phyloP scores from a whole-genome alignment of 345 rosid species.

The Pugionium dolabratum region DNA sequence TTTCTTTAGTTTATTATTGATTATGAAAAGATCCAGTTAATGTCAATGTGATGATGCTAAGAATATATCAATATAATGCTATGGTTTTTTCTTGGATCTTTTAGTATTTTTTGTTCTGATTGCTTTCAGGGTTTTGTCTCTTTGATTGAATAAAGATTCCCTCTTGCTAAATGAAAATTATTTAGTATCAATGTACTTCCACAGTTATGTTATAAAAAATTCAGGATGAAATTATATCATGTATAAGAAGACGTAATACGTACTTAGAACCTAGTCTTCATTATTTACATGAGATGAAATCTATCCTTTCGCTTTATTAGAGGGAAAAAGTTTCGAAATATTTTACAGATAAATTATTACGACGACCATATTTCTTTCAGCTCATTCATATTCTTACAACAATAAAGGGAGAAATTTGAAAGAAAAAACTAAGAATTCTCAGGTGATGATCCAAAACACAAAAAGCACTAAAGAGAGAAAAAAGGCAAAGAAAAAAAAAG shows the following conservation, averaged over 20 bases:
- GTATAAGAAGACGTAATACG: conserved; percentile 18
- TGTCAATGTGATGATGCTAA: conserved; percentile 35
- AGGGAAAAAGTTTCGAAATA: conserved; percentile 8
- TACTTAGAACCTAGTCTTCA: conserved; percentile 33
- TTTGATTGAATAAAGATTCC: conserved; percentile 59
- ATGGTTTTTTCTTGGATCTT: conserved; percentile 35
- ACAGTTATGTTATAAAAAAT: background rate
- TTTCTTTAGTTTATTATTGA: conserved; percentile 14
- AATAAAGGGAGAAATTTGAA: background rate
- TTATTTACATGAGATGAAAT: conserved; percentile 29
- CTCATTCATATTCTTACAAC: conserved; percentile 19
- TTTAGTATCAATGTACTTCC: conserved; percentile 11
- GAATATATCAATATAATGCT: conserved; percentile 27
- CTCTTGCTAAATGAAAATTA: conserved; percentile 42
- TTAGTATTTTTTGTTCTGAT: conserved; percentile 40
- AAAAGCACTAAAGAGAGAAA: background rate
- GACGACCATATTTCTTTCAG: conserved; percentile 13
- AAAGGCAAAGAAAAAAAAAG: background rate
- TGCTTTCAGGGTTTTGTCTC: conserved; percentile 46
- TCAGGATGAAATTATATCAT: conserved; percentile 9
- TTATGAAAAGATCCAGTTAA: conserved; percentile 30
- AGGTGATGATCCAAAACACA: conserved; percentile 18
- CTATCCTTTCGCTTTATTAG: conserved; percentile 38
- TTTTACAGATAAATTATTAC: background rate
- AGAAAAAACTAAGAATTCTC: conserved; percentile 12